These are phyloP conservation scores for Blepharisma japonicum DNA, from an alignment of 73 alveolate species.

Conservation along the genomic window DNA sequence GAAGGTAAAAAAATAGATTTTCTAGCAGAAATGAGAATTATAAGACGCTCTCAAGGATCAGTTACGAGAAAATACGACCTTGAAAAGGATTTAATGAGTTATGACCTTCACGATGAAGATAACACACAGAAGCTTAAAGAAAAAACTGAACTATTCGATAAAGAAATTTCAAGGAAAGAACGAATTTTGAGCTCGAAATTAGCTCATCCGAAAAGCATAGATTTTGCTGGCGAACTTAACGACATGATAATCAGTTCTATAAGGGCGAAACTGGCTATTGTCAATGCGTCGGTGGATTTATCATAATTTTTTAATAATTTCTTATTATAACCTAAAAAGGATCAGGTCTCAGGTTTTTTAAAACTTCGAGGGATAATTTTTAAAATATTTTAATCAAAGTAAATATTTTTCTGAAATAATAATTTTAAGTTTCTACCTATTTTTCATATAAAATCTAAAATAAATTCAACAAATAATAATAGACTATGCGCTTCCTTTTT, in stretches of 20 bases:
- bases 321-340: too few species aligned
- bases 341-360: too few species aligned
- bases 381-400: too few species aligned
- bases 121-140: not conserved
- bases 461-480: too few species aligned
- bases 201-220: not conserved
- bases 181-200: not conserved
- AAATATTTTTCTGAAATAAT: too few species aligned
- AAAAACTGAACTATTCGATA: not conserved
- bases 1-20: conserved; percentile 7
- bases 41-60: not conserved
- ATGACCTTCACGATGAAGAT: not conserved
- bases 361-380: too few species aligned
- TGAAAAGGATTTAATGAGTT: not conserved
- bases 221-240: not conserved
- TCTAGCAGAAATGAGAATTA: not conserved
- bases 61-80: not conserved
- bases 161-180: not conserved
- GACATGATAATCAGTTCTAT: conserved; percentile 16
- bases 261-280: conserved; percentile 4
- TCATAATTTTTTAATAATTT: too few species aligned
- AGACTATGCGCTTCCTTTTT: too few species aligned
- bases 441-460: too few species aligned
- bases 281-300: too few species aligned
- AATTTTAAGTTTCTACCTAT: too few species aligned